Evolutionary conservation across 306 rosid species (phyloP), one percentile per base, ranked within the genome.

Genomic region (Crataegus laevigata): DNA sequence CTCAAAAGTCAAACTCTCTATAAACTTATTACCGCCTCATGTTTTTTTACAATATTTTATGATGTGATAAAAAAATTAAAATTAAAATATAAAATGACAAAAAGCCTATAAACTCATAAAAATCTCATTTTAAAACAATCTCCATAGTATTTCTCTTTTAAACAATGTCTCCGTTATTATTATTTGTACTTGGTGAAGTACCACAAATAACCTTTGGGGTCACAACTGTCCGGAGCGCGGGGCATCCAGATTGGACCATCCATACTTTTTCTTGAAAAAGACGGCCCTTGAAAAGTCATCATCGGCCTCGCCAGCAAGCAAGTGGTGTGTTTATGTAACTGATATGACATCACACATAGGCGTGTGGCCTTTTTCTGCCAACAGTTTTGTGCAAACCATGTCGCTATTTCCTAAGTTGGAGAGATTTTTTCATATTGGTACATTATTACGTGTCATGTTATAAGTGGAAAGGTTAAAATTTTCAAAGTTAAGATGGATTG

Each of bases 201-300:
- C 51, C 85, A 25, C 28, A 60, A 69, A 54, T 69, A 22, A 36
- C 82, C 85, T 78, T 50, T 24, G 14, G 22, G 1, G 25, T 51
- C 3, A 50, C 69, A 51, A 68, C 22, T 8, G 74, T 66, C 81
- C 40, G 13, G 4, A 32, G 17, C 30, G 61, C 5, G 19, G 13
- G 70, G 50, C 50, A 3, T 62, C 32, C n/a, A 18, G 32, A 71
- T 52, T n/a, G 30, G 65, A 71, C 40, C 3, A 24, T 32, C 64
- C 80, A 32, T 29, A 32, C 82, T 78, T 78, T 74, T 74, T 8
- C 57, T 10, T 19, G 85, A 77, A 69, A 74, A n/a, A 32, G 77
- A 68, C 77, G 25, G 24, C 3, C 3, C 11, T 0, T 2, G 66
- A 30, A 73, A 73, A 1, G 74, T 68, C 85, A 14, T 13, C 22